These are phyloP conservation scores for Hanseniaspora clermontiae DNA, from an alignment of 805 yeast genomes.

Conservation along the genomic window DNA sequence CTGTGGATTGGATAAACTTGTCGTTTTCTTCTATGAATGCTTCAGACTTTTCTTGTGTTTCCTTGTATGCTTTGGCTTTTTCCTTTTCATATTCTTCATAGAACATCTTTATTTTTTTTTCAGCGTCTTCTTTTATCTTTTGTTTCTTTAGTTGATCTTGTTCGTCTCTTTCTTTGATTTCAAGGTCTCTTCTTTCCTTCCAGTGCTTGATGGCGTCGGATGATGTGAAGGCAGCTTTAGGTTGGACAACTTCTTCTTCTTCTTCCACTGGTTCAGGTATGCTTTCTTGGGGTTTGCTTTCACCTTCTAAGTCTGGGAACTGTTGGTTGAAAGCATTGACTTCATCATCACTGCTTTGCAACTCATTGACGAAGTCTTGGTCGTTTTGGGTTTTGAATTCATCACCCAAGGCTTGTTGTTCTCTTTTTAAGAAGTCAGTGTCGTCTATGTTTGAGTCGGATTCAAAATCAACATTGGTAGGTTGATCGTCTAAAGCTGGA, in stretches of 20 bases:
- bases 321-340: slow-evolving; percentile 52
- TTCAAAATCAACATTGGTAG: slow-evolving; percentile 15
- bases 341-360: slow-evolving; percentile 30
- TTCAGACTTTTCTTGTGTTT: slow-evolving; percentile 54
- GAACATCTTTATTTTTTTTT: slow-evolving; percentile 75
- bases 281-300: slow-evolving; percentile 6
- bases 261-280: slow-evolving; percentile 23
- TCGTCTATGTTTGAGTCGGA: slow-evolving; percentile 26
- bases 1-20: slow-evolving; percentile 36
- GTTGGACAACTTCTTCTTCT: slow-evolving; percentile 32
- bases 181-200: slow-evolving; percentile 69
- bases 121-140: slow-evolving; percentile 63
- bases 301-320: slow-evolving; percentile 37
- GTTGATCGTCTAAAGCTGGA: slow-evolving; percentile 48
- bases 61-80: slow-evolving; percentile 54
- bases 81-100: slow-evolving; percentile 82
- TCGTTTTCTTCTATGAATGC: slow-evolving; percentile 65
- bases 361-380: slow-evolving; percentile 32
- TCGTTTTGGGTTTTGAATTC: slow-evolving; percentile 60
- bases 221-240: slow-evolving; percentile 25
- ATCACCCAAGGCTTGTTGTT: slow-evolving; percentile 54
- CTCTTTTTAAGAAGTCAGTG: slow-evolving; percentile 55
- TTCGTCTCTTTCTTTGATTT: slow-evolving; percentile 67
- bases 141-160: slow-evolving; percentile 49
- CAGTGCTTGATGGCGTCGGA: slow-evolving; percentile 59